Evolutionary conservation across 2,329 filamentous ascomycete species (phyloP), one percentile per base, ranked within the genome.

Genomic region (Thielaviopsis punctulata): DNA sequence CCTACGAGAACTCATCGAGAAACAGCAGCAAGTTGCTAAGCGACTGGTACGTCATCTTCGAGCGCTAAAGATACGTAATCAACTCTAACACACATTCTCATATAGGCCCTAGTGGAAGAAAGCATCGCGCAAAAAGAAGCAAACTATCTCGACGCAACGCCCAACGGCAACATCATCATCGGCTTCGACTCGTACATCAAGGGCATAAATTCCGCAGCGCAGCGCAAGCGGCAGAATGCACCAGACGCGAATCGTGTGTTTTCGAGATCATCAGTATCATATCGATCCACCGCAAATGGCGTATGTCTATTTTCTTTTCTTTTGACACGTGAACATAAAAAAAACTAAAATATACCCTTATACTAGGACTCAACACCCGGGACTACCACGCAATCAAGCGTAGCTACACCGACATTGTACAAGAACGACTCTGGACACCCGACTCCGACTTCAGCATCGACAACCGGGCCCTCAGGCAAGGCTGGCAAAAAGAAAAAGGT

Each of bases 121-220:
- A 76, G 77, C 58, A 96, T 98, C 60, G 80, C 77, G 63, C 80
- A 83, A 57, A 83, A 86, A 61, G 92, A 98, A 66, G 79, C 82
- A 54, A 76, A 82, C 18, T 98, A 98, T 65, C 79, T 98, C 49
- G 90, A 96, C 65, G 87, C 87, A 61, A 93, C 88, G 4, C 82
- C 81, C 13, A 79, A 74, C 60, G 92, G 92, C 45, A 98, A 98
- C 69, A 96, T 98, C 63, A 90, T 98, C 64, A 88, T 86, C 48
- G 92, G 92, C 21, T 98, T 98, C 66, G 92, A 98, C 66, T 93
- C 88, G 64, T 98, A 96, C 69, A 93, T 95, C 72, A 98, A 98
- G 67, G 89, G 86, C 52, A 76, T 75, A 18, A 75, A 77, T 8
- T 77, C 79, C n/a, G 71, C 73, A 1, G 73, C 80, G 10, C 73